These are phyloP conservation scores for Oehlia diaphana DNA, from an alignment of 192 early-diverging fungal genomes.

Conservation along the genomic window DNA sequence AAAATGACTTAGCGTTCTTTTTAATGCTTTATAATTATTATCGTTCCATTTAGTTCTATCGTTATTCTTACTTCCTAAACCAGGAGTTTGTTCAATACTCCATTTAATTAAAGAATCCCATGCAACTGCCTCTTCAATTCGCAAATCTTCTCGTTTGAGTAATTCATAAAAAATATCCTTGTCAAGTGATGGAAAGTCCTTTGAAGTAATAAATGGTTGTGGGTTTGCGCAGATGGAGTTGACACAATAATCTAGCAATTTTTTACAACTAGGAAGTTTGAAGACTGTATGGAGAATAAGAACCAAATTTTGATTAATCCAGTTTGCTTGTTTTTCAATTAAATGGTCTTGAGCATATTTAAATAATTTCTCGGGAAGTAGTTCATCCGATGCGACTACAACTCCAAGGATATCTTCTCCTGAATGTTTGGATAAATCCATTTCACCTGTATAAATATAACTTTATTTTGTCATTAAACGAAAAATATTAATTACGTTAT, in stretches of 20 bases:
- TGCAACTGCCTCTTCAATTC: neutral
- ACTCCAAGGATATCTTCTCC: neutral
- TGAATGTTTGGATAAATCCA: constrained; percentile 1
- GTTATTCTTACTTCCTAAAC: neutral
- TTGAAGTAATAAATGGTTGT: constrained; percentile 4
- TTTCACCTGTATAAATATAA: constrained; percentile 17
- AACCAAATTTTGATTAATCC: constrained; percentile 2
- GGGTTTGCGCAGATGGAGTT: constrained; percentile 3
- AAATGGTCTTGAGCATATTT: constrained; percentile 13
- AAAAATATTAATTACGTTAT: no score
- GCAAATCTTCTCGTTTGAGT: neutral
- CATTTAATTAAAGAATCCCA: constrained; percentile 25
- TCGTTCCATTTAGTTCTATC: constrained; percentile 12
- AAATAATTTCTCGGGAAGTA: constrained; percentile 3
- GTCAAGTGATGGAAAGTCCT: neutral
- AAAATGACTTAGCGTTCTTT: neutral
- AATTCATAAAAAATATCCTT: no score
- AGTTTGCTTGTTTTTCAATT: constrained; percentile 3
- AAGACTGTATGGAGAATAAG: constrained; percentile 5
- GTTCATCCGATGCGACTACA: constrained; percentile 18
- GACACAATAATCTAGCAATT: constrained; percentile 1
- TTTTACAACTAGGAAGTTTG: neutral
- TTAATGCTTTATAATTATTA: neutral
- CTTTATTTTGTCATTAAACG: neutral
- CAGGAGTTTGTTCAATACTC: neutral